Base-by-base conservation (phyloP, 2,329 filamentous ascomycete species). In the Epichloe uncinata region DNA sequence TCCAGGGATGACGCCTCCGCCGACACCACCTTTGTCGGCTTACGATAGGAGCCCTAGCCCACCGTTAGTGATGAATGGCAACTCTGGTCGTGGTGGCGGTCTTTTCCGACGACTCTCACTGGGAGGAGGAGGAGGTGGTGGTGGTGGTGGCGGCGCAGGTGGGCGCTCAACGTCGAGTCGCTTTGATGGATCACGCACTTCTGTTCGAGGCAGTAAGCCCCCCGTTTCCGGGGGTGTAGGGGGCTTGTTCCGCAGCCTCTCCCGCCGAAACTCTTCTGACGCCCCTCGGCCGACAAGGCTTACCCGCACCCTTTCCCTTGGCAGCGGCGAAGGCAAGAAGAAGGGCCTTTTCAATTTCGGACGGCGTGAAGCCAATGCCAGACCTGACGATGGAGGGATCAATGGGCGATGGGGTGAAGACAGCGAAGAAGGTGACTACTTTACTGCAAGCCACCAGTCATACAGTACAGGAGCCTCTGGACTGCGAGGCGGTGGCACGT, bases 1-100 rank as follows among this genome's bases (percentile, higher is more conserved):
- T 9, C 89, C 90, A 2, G 87, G 87, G 3, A 72, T 70, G 35
- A 94, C 87, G 1, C 89, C 89, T 12, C 79, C 81, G 1, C 73
- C 77, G 3, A 82, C 84, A 1, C 87, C 87, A 3, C 75, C 72
- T 30, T 66, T 63, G 8, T 72, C 77, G 1, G 67, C 72, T 43
- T 66, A 72, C 52, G 71, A 74, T 38, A 54, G 69, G 34, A 66
- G 62, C 47, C 66, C 69, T 3, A 70, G 60, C 53, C 69, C 69
- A 4, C 66, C 66, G 5, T 59, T 38, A n/a, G 40, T 26, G 26
- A 47, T 47, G 26, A 47, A 44, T 15, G 38, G 34, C 41, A 51
- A 38, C 18, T 18, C 45, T 13, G 38, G 37, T 22, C 36, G 60
- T 0, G 65, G 59, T 45, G 57, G 64, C 4, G 66, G 71, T n/a